phyloP scores from a whole-genome alignment of 805 yeast genomes.

The Monosporozyma unispora region DNA sequence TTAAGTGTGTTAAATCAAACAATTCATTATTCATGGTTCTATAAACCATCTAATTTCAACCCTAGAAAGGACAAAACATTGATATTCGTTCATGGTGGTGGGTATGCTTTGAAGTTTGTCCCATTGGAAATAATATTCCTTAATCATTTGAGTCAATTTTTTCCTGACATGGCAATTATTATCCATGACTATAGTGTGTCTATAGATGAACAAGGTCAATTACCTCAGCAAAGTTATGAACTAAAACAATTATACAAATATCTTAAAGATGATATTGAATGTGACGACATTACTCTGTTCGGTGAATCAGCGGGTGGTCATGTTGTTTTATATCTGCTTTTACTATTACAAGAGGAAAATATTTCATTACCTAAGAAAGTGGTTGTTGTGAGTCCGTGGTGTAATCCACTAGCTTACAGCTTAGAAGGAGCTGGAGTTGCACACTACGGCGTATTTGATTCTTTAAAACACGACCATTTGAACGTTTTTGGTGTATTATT shows the following conservation, averaged over 20 bases:
- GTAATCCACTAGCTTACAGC: slow-evolving; percentile 11
- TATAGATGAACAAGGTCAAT: slow-evolving; percentile 4
- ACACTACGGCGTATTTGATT: slow-evolving; percentile 7
- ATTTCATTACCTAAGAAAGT: slow-evolving; percentile 13
- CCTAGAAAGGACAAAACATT: slow-evolving; percentile 12
- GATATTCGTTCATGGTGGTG: slow-evolving; percentile 24
- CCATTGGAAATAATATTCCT: slow-evolving; percentile 11
- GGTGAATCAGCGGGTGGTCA: slow-evolving; percentile 28
- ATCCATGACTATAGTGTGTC: slow-evolving; percentile 15
- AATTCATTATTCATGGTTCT: slow-evolving; percentile 6
- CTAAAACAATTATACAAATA: slow-evolving; percentile 9
- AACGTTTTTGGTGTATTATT: slow-evolving; percentile 1
- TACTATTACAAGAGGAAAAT: slow-evolving; percentile 5
- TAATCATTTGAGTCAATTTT: slow-evolving; percentile 8
- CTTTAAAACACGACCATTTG: slow-evolving; percentile 10
- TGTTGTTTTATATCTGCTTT: slow-evolving; percentile 12
- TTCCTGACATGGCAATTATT: slow-evolving; percentile 13
- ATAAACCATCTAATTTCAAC: slow-evolving; percentile 11
- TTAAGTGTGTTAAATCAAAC: neutral
- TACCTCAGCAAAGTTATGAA: slow-evolving; percentile 7
- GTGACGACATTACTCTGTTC: slow-evolving; percentile 11
- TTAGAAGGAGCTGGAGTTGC: slow-evolving; percentile 3
- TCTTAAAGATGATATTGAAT: slow-evolving; percentile 3
- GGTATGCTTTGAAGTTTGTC: slow-evolving; percentile 15
- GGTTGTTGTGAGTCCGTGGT: slow-evolving; percentile 23